Evolutionary conservation across 1,139 yeast genomes (phyloP), one percentile per base, ranked within the genome.

Genomic region (Diutina sp.): DNA sequence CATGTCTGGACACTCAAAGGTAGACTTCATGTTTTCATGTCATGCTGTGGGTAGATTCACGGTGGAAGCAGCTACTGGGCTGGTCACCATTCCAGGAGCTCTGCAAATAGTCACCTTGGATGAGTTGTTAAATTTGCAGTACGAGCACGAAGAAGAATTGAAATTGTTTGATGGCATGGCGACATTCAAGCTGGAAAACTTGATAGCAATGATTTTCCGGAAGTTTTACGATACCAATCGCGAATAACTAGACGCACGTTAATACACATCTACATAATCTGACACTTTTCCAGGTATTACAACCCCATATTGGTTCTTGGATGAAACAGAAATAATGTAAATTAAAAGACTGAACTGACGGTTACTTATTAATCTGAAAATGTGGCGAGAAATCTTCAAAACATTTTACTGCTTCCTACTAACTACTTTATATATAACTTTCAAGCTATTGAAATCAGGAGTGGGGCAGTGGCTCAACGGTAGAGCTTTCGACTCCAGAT

Each of bases 391-490:
- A 21, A 21, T 21, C 25, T 4, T 21, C 3, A 4, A 21, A 21
- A 21, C 4, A 2, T 21, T 21, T 21, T 2, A 21, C 3, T 21
- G 25, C 4, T 21, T 3, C 4, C 1, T 21, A 21, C 3, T 21
- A 4, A 21, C 25, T 21, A 21, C 25, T 21, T 21, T 4, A 21
- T 21, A 21, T 21, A 21, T 21, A 2, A 21, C 4, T 21, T 21
- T 21, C 4, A 2, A 21, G 25, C 4, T 3, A 21, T 2, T 21
- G 4, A 46, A 18, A 18, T 48, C 51, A 50, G 44, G 54, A 38
- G 41, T 46, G 89, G 83, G 83, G 90, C 88, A 85, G 88, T 84
- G 89, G 90, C 90, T 85, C 90, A 84, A 85, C 84, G 90, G 90
- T 83, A 84, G 90, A 84, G 90, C 89, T 83, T 84, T 84, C 84